A percentile compares a stretch with the other conserved stretches of the same genome.
phyloP scores from a whole-genome alignment of 1,139 yeast species.

The Debaryomyces udenii region DNA sequence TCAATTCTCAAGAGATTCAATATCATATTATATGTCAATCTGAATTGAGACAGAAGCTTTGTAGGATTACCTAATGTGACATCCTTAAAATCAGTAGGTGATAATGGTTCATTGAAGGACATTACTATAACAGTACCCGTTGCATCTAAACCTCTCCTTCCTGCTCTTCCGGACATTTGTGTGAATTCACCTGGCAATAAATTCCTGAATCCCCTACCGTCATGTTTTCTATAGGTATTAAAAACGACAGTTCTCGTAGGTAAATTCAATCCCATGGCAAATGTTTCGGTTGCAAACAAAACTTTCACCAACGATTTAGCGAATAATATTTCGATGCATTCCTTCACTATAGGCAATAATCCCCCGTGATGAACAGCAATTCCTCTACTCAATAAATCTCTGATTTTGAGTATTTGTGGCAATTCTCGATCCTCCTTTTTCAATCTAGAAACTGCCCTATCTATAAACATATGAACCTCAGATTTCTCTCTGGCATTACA shows the following conservation, averaged over 20 bases:
- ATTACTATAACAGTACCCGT: conserved; percentile 96
- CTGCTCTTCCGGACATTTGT: conserved; percentile 99
- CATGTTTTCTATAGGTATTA: conserved; percentile 82
- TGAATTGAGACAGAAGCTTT: conserved; percentile 84
- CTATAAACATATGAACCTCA: conserved; percentile 90
- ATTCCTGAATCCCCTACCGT: conserved; percentile 80
- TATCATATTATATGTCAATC: conserved; percentile 95
- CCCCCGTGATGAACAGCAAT: conserved; percentile 99
- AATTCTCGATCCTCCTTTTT: conserved; percentile 90
- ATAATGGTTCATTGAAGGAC: conserved; percentile 75
- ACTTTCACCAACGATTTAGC: conserved; percentile 86
- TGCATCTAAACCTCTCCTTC: conserved; percentile 92
- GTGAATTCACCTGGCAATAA: conserved; percentile 95
- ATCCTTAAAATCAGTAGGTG: conserved; percentile 65
- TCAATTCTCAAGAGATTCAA: conserved; percentile 88
- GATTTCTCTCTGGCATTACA: conserved; percentile 84
- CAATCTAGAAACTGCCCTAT: conserved; percentile 82
- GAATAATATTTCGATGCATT: conserved; percentile 89
- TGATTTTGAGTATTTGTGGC: conserved; percentile 83
- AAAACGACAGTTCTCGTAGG: conserved; percentile 97
- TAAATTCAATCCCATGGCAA: conserved; percentile 96
- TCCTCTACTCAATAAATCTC: conserved; percentile 86
- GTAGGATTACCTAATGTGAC: conserved; percentile 89
- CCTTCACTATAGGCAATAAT: conserved; percentile 90
- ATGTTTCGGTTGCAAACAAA: conserved; percentile 95